Conservation (phyloP, 225 moss, liverwort and hornwort genomes). For the Rhytidiadelphus loreus region DNA sequence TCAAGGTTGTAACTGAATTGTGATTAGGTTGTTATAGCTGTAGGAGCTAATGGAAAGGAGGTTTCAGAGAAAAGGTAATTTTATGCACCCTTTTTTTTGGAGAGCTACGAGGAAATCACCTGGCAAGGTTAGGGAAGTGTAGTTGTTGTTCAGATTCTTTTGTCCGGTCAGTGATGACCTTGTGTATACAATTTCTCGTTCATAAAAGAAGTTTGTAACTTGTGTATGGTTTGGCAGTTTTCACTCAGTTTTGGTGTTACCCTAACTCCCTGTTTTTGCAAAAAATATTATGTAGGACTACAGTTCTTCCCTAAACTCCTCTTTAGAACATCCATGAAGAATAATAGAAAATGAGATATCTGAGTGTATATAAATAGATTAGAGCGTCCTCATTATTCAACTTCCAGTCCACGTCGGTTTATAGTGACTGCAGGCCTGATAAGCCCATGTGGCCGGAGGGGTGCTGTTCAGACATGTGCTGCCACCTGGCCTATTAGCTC, state of each 20-base stretch:
- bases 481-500: not conserved
- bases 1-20: conserved; percentile 26
- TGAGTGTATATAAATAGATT: not conserved
- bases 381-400: accelerated
- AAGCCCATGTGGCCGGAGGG: accelerated
- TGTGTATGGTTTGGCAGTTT: not conserved
- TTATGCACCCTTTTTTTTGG: not conserved
- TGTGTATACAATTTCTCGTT: conserved; percentile 39
- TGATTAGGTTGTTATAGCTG: conserved; percentile 14
- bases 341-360: too few relatives aligned
- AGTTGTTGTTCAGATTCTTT: conserved; percentile 41
- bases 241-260: not conserved
- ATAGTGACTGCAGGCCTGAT: accelerated
- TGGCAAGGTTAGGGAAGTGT: conserved; percentile 12
- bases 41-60: conserved; percentile 19
- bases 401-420: not conserved
- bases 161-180: conserved; percentile 23
- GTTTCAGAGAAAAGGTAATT: conserved; percentile 19
- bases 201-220: conserved; percentile 19
- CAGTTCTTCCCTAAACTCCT: not conserved
- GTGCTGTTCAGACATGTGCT: accelerated
- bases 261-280: not conserved
- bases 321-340: too few relatives aligned
- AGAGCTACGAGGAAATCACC: conserved; percentile 5
- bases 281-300: not conserved